Evolutionary conservation across 2,329 filamentous ascomycete genomes (phyloP).

Genomic region (Hortaea werneckii): DNA sequence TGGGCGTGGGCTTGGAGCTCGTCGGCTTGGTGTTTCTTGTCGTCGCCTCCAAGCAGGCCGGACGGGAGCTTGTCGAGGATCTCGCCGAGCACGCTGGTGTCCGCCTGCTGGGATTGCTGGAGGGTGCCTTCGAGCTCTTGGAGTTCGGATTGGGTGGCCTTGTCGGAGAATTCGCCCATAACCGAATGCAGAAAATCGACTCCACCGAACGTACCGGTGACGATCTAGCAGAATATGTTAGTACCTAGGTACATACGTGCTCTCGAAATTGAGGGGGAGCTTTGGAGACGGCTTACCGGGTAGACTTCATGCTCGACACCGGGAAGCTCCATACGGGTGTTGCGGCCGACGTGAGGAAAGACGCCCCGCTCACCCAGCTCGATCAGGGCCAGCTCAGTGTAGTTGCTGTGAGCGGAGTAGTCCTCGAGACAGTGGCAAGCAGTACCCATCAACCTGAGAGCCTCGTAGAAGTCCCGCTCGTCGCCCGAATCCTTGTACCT

Average conservation of each 20-base stretch:
- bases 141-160: slow-evolving; percentile 82
- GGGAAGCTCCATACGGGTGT: slow-evolving; percentile 59
- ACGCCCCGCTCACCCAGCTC: slow-evolving; percentile 72
- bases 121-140: slow-evolving; percentile 81
- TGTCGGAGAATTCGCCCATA: slow-evolving; percentile 69
- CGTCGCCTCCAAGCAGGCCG: slow-evolving; percentile 65
- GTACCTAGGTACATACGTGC: slow-evolving; percentile 30
- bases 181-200: slow-evolving; percentile 87
- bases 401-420: slow-evolving; percentile 90
- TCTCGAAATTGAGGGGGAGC: too few relatives aligned
- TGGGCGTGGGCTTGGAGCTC: slow-evolving; percentile 69
- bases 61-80: slow-evolving; percentile 73
- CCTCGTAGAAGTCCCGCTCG: slow-evolving; percentile 75
- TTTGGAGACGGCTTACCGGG: background rate
- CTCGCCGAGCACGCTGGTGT: slow-evolving; percentile 67
- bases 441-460: slow-evolving; percentile 75
- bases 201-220: slow-evolving; percentile 89
- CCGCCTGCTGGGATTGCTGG: slow-evolving; percentile 47
- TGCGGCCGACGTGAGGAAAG: slow-evolving; percentile 77
- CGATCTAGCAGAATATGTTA: slow-evolving; percentile 56
- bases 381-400: slow-evolving; percentile 76
- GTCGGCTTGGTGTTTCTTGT: slow-evolving; percentile 65
- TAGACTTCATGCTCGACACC: slow-evolving; percentile 39
- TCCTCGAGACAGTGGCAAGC: slow-evolving; percentile 87
- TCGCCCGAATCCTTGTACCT: slow-evolving; percentile 43